A percentile compares a stretch with the other conserved stretches of the same genome.
phyloP scores from a whole-genome alignment of 306 rosid genomes.

The Morella rubra region DNA sequence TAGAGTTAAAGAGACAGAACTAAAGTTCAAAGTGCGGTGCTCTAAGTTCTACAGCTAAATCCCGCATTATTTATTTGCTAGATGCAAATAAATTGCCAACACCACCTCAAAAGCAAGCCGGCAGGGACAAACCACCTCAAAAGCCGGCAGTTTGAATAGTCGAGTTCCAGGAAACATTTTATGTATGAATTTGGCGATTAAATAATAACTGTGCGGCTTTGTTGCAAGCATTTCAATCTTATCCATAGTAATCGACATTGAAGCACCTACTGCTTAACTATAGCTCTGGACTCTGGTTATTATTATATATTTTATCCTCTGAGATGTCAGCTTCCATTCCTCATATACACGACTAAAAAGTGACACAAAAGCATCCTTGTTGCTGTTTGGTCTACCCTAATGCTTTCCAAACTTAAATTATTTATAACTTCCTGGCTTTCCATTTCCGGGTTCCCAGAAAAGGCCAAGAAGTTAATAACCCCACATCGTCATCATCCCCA shows the following conservation, averaged over 20 bases:
- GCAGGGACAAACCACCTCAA: neutral
- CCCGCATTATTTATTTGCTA: neutral
- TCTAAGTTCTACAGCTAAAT: neutral
- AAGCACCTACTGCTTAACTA: neutral
- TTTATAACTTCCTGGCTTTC: neutral
- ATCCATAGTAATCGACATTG: neutral
- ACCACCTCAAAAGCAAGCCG: neutral
- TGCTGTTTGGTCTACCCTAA: neutral
- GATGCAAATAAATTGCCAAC: neutral
- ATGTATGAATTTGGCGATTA: neutral
- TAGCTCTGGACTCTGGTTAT: neutral
- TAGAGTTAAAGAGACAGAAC: neutral
- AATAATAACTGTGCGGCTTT: neutral
- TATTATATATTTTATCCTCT: neutral
- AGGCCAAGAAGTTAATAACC: constrained; percentile 15
- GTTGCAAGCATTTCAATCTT: neutral
- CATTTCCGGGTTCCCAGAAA: constrained; percentile 16
- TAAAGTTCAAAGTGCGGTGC: neutral
- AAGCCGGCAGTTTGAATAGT: neutral
- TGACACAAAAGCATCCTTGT: neutral
- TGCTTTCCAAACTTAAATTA: constrained; percentile 1
- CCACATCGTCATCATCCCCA: constrained; percentile 24
- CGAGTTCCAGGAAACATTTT: neutral
- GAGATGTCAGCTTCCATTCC: neutral
- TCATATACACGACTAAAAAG: neutral